These are phyloP conservation scores for Sphagnum contortum DNA, from an alignment of 225 moss, liverwort and hornwort species.

Conservation along the genomic window DNA sequence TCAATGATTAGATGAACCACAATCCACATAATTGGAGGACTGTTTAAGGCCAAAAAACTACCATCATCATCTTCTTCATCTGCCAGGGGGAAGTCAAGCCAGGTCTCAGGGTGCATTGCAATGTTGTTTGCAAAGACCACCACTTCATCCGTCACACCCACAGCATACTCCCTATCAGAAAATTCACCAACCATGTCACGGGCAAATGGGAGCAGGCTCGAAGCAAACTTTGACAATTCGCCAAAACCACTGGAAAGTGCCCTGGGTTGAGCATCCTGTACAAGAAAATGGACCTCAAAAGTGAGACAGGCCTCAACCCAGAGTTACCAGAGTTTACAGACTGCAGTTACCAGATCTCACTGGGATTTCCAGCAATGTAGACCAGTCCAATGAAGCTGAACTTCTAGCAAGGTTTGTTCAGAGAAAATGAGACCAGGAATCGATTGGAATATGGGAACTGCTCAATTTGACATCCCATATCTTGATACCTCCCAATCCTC, in stretches of 20 bases:
- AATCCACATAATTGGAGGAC: too few species aligned
- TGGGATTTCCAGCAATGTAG: too few species aligned
- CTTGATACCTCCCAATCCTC: too few species aligned
- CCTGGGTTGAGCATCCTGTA: constrained; percentile 50
- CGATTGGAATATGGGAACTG: too few species aligned
- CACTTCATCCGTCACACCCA: constrained; percentile 70
- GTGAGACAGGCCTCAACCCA: too few species aligned
- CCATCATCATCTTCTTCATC: constrained; percentile 69
- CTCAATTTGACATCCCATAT: too few species aligned
- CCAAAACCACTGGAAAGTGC: constrained; percentile 67
- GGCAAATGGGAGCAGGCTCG: constrained; percentile 64
- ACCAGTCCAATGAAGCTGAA: too few species aligned
- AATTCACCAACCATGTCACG: constrained; percentile 46
- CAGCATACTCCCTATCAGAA: constrained; percentile 42
- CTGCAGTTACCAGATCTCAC: too few species aligned
- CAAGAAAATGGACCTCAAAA: constrained; percentile 3
- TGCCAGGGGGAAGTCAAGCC: constrained; percentile 81
- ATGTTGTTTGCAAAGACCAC: constrained; percentile 81
- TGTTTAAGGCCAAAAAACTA: constrained; percentile 10
- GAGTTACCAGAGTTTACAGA: too few species aligned
- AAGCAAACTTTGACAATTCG: constrained; percentile 75
- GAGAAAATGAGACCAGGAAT: too few species aligned
- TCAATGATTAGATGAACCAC: neutral
- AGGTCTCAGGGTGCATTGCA: constrained; percentile 93
- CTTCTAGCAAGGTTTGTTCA: too few species aligned